Base-by-base conservation (phyloP, 2,329 filamentous ascomycete genomes). In the Talaromyces sp. region DNA sequence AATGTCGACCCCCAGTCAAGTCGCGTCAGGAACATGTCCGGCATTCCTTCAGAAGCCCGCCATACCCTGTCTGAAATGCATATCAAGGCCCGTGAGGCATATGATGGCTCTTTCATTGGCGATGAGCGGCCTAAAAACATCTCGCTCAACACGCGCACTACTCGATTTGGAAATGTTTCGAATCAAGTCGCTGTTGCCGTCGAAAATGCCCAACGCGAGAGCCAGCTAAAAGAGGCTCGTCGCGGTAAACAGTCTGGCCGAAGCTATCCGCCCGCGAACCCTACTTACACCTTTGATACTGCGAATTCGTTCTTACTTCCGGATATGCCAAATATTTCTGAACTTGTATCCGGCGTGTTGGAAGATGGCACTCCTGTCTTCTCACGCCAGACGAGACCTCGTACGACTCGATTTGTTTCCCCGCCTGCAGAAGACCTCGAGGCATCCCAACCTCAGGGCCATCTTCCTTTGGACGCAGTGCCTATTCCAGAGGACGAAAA, bases 401-500 rank as follows among this genome's bases (percentile, higher is more conserved):
- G 82, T 48, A 70, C 73, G 5, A 83, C 83, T 12, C 81, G 83
- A 38, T 85, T 85, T 69, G 75, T 80, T 3, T 81, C 80, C 17
- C 77, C 77, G n/a, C 72, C 74, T 3, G 71, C 73, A 54, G 72
- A 74, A 58, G 63, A 67, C 46, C 66, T 67, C 8, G 70, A 74
- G 27, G 61, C 67, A 17, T 72, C 71, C 14, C 60, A 73, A 32
- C 67, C 69, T 21, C 70, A 68, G 12, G 69, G 72, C 41, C 77
- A 85, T 65, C 69, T 77, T 12, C 77, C 79, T 0, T 72, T 87
- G 21, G 79, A 85, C 41, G 77, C 79, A 12, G 75, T 86, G 11
- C 79, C 83, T 0, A 78, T 87, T 52, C 85, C 85, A 0, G 78
- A 82, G 12, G 84, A 88, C 54, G 85, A 88, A 64, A 85, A 87